Evolutionary conservation across 176 grass and related monocot species (phyloP).

Genomic region (Aegilops sharonensis): DNA sequence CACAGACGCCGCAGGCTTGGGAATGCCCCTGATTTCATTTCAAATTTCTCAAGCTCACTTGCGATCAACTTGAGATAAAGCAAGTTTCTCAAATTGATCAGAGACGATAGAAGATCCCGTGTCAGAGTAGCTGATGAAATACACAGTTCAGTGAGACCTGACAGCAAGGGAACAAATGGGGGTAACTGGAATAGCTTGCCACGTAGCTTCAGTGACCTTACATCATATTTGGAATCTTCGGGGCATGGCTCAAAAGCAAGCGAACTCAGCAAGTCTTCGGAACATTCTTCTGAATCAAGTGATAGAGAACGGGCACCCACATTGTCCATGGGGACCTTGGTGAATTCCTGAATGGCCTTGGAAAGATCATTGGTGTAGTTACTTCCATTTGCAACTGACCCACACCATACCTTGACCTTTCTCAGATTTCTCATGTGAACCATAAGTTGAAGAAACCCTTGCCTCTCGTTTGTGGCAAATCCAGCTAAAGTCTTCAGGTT

Average conservation of each 20-base stretch:
- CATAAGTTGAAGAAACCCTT: conserved; percentile 14
- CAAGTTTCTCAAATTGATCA: conserved; percentile 16
- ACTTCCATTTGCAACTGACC: background rate
- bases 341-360: conserved; percentile 31
- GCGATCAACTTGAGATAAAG: conserved; percentile 35
- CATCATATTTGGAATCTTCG: conserved; percentile 30
- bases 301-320: conserved; percentile 15
- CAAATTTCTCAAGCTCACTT: background rate
- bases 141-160: conserved; percentile 29
- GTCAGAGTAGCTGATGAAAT: conserved; percentile 31
- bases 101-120: conserved; percentile 10
- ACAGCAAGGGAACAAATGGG: conserved; percentile 15
- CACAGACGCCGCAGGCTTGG: conserved; percentile 26
- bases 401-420: conserved; percentile 37
- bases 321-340: conserved; percentile 11
- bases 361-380: background rate
- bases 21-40: conserved; percentile 25
- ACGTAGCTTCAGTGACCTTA: conserved; percentile 33
- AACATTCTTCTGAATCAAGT: conserved; percentile 11
- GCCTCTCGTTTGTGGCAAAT: background rate
- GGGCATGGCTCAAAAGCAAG: conserved; percentile 25
- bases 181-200: conserved; percentile 12
- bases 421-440: conserved; percentile 11
- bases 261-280: conserved; percentile 10
- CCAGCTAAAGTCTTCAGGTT: conserved; percentile 29